Base-by-base conservation (phyloP, 768 basidiomycete genomes). In the Rhodotorula toruloides region DNA sequence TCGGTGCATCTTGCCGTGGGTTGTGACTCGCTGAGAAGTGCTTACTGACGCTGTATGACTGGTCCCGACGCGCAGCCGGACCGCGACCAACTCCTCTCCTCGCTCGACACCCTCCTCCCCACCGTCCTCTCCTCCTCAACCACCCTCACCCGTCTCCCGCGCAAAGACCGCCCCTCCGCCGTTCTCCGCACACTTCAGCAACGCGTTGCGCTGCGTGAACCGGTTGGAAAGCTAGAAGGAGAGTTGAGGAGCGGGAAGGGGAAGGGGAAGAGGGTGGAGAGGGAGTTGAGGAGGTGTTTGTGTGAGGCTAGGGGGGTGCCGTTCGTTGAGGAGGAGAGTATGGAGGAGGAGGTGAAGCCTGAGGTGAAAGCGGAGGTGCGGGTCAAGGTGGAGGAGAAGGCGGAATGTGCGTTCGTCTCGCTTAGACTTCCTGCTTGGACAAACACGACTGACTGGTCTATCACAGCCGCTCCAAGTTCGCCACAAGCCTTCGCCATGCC, bases 91-190 rank as follows among this genome's bases (percentile, higher is more conserved):
- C 37, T 54, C 53, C 22, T 54, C 34, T 34, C 53, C 36, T 36
- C 37, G 12, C 61, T 68, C 57, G 67, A 63, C 53, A 12, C 53
- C 37, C 32, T 60, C 53, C 52, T 67, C 49, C 66, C 67, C 27
- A 8, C 46, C 19, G 29, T 63, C 31, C 57, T 68, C 52, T 25
- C 44, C 12, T 36, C 58, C 3, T 9, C 29, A 11, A 47, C 61
- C 13, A 42, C 61, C 22, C 22, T 68, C 54, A 27, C 57, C 3
- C 57, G 57, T 4, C 48, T 54, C 7, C 46, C 52, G 9, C 39
- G 53, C n/a, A 54, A 58, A 25, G 53, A 50, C 54, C 57, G 67
- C 3, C 61, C 61, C 25, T n/a, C 47, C 8, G 21, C 9, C 22
- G 46, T 44, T 1, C 4, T 49, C 16, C 6, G 19, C 13, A 32